phyloP scores from a whole-genome alignment of 2,329 filamentous ascomycete species.

The Colletotrichum shisoi region DNA sequence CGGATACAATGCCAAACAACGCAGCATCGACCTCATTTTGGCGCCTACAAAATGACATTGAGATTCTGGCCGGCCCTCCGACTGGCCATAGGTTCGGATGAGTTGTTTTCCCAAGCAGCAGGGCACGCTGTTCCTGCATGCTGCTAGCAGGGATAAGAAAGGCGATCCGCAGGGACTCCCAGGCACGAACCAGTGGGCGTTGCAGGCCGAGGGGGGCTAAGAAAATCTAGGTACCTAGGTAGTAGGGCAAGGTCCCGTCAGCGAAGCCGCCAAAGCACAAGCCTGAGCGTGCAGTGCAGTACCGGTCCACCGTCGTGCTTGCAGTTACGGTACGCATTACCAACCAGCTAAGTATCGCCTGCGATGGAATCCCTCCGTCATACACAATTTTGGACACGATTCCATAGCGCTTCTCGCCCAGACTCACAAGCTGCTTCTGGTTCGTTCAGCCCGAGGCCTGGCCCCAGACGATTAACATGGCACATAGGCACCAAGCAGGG shows the following conservation, averaged over 20 bases:
- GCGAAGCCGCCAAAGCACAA: conserved; percentile 29
- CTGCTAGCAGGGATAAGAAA: conserved; percentile 31
- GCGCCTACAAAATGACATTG: conserved; percentile 8
- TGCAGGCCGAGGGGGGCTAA: conserved; percentile 26
- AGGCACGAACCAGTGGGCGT: conserved; percentile 37
- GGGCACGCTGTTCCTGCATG: conserved; percentile 39
- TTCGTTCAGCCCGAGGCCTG: conserved; percentile 13
- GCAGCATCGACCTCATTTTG: conserved; percentile 14
- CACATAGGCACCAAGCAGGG: neutral
- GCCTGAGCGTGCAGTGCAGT: conserved; percentile 25
- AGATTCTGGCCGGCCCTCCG: conserved; percentile 5
- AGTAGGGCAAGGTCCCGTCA: conserved; percentile 24
- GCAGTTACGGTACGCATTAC: conserved; percentile 1
- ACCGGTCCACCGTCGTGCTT: conserved; percentile 25
- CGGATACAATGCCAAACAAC: neutral
- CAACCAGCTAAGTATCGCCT: conserved; percentile 12
- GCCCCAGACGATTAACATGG: neutral
- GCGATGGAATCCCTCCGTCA: neutral
- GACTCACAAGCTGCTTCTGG: conserved; percentile 22
- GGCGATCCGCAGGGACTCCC: conserved; percentile 35
- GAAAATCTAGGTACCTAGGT: neutral
- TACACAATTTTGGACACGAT: conserved; percentile 36
- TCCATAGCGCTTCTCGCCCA: conserved; percentile 18
- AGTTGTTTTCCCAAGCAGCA: conserved; percentile 29
- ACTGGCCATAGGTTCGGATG: conserved; percentile 24